These are phyloP conservation scores for Metschnikowia lachancei DNA, from an alignment of 805 yeast genomes.

Conservation along the genomic window DNA sequence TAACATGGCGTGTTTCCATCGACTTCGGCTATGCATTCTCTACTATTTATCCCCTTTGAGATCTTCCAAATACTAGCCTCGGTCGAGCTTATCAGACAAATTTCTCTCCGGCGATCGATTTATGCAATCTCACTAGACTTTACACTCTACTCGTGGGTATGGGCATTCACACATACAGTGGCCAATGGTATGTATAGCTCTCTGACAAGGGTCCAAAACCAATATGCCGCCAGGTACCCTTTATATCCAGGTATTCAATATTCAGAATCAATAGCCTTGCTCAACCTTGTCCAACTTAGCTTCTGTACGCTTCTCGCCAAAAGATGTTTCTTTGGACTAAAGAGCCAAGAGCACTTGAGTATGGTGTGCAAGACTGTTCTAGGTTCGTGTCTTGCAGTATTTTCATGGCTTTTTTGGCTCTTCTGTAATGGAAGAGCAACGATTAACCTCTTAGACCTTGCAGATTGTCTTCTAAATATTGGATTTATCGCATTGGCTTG, in stretches of 20 bases:
- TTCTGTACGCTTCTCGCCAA: not conserved
- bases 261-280: not conserved
- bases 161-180: slow-evolving; percentile 10
- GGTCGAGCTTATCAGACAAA: slow-evolving; percentile 6
- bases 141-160: slow-evolving; percentile 13
- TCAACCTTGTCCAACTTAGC: slow-evolving; percentile 1
- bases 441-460: slow-evolving; percentile 16
- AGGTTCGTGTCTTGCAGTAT: not conserved
- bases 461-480: slow-evolving; percentile 14
- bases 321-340: slow-evolving; percentile 3
- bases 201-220: slow-evolving; percentile 9
- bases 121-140: slow-evolving; percentile 16
- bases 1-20: not conserved
- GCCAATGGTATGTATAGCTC: slow-evolving; percentile 11
- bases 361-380: slow-evolving; percentile 12
- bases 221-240: slow-evolving; percentile 16
- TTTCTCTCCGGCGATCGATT: slow-evolving; percentile 2
- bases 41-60: slow-evolving; percentile 11
- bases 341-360: slow-evolving; percentile 14
- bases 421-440: slow-evolving; percentile 10
- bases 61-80: slow-evolving; percentile 8
- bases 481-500: slow-evolving; percentile 13
- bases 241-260: slow-evolving; percentile 5
- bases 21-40: not conserved
- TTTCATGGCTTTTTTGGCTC: slow-evolving; percentile 3